Evolutionary conservation across 495 filamentous ascomycete genomes (phyloP), one percentile per base, ranked within the genome.

Genomic region (Talaromyces liani): DNA sequence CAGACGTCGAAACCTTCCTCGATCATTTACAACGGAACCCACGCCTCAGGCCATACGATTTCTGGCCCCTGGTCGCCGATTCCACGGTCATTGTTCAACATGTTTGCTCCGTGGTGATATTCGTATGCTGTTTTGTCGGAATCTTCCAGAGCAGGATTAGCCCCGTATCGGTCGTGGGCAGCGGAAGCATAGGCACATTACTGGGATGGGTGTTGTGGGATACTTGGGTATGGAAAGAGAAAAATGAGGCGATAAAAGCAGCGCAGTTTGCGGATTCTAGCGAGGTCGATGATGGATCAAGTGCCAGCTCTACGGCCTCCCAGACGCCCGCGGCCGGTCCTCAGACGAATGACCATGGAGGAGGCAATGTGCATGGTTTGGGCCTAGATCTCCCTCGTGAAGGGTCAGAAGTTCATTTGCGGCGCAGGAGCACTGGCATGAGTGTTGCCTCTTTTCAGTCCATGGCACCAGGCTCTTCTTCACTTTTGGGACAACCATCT

Each of bases 71-170:
- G 5, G 91, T 98, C 41, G 89, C 92, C 63, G 94, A 97, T 70
- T 93, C 91, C 12, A 98, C 94, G 6, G 92, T 97, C 59, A 97
- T 98, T 65, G 89, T 97, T 12, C 94, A 98, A 70, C 94, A 98
- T 75, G 88, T 98, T 3, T 94, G 90, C 71, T 93, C 91, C 6
- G 93, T 98, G 62, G 87, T 87, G 60, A 93, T 98, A 56, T 98
- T 98, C 65, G 83, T 95, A 61, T 94, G 92, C 65, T 95, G 90
- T 74, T 98, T 98, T 69, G 86, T 91, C 18, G 92, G 87, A 24
- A 98, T 98, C 65, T 89, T 88, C 67, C 88, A 92, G 64, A 86
- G 93, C 65, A 82, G 90, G 33, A 86, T 97, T 29, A 91, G 88
- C 31, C 92, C 94, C 3, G 87, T 96, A 18, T 87, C 91, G 0